These are phyloP conservation scores for Erythrobasidium yunnanense DNA, from an alignment of 768 basidiomycete genomes.

Conservation along the genomic window DNA sequence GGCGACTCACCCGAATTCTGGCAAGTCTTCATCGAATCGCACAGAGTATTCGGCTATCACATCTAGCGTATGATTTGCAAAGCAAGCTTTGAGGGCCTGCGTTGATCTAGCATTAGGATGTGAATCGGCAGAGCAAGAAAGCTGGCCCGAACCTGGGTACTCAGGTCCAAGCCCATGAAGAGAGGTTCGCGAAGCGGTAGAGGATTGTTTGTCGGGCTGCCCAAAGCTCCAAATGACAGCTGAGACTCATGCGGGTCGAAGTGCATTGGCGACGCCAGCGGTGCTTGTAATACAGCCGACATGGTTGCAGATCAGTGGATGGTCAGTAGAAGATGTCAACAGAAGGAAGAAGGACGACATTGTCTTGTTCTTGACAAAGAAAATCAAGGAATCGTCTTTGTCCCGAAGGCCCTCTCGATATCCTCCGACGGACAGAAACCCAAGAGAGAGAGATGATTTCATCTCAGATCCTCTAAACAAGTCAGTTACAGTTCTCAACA, in stretches of 20 bases:
- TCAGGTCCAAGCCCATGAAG: conserved; percentile 75
- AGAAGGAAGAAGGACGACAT: too few species aligned
- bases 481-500: too few species aligned
- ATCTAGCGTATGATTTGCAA: conserved; percentile 52
- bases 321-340: too few species aligned
- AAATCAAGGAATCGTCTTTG: too few species aligned
- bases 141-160: conserved; percentile 57
- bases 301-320: too few species aligned
- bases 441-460: too few species aligned
- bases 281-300: neutral
- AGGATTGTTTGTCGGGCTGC: neutral
- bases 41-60: conserved; percentile 61
- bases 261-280: neutral
- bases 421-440: too few species aligned
- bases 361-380: too few species aligned
- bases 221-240: neutral
- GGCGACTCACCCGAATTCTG: conserved; percentile 43
- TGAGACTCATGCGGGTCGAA: neutral
- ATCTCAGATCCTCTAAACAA: too few species aligned
- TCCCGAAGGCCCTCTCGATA: too few species aligned
- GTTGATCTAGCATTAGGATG: neutral
- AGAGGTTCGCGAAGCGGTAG: too few species aligned
- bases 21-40: conserved; percentile 69
- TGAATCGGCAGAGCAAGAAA: neutral
- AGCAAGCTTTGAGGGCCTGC: conserved; percentile 50